Conservation (phyloP, 805 yeast species). For the Priceomyces medius region DNA sequence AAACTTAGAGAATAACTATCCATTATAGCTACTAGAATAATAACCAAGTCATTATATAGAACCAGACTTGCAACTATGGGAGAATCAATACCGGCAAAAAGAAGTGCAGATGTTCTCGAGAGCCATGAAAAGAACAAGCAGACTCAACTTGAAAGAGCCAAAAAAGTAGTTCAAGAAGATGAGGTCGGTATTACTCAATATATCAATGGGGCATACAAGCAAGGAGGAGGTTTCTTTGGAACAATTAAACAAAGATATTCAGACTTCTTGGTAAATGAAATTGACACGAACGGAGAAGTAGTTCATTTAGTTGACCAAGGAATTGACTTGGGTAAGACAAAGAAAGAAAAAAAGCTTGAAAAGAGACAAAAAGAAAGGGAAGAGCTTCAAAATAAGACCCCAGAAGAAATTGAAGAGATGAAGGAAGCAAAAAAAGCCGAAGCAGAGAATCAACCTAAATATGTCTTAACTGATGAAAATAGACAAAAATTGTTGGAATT, state of each 20-base stretch:
- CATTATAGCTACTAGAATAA: conserved; percentile 8
- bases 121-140: conserved; percentile 14
- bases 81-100: conserved; percentile 8
- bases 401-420: conserved; percentile 32
- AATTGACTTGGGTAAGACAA: conserved; percentile 44
- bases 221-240: conserved; percentile 65
- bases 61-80: conserved; percentile 7
- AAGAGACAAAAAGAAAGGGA: conserved; percentile 40
- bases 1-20: conserved; percentile 13
- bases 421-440: conserved; percentile 23
- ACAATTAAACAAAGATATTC: conserved; percentile 84
- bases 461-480: conserved; percentile 47
- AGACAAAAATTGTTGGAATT: conserved; percentile 47
- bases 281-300: conserved; percentile 64
- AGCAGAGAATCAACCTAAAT: conserved; percentile 29
- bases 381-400: conserved; percentile 28
- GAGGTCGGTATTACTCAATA: conserved; percentile 89
- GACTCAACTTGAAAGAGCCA: conserved; percentile 16
- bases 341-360: conserved; percentile 48
- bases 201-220: conserved; percentile 44
- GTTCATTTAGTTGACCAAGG: conserved; percentile 78
- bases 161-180: conserved; percentile 55
- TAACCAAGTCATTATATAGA: conserved; percentile 4
- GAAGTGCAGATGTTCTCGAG: conserved; percentile 7
- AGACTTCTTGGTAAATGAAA: conserved; percentile 92